Base-by-base conservation (phyloP, 2,329 filamentous ascomycete genomes). In the Aspergillus brunneoviolaceus region DNA sequence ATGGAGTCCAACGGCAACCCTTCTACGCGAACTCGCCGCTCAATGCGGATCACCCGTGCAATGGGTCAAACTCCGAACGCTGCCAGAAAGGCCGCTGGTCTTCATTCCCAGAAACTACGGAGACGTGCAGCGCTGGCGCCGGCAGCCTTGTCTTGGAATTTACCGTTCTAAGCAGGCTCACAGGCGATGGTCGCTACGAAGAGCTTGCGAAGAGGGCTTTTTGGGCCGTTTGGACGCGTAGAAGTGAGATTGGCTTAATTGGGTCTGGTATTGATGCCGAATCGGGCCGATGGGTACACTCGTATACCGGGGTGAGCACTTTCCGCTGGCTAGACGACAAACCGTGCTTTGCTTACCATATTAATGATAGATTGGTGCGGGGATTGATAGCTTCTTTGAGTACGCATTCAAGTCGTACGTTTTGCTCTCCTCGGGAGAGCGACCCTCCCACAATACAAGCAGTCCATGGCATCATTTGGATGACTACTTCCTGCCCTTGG, bases 331-430 rank as follows among this genome's bases (percentile, higher is more conserved):
- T 60, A 52, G 50, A 25, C 31, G 7, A 35, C 29, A 29, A 10
- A 16, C 39, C 23, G 21, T 5, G 27, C 23, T 31, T 55, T 25
- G 42, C 58, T 65, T 45, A 63, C 16, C 9, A 16, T 9, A 59
- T 64, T 29, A 59, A 64, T 49, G n/a, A 33, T n/a, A 81, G 79
- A 96, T 99, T 67, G 95, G 95, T 53, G 95, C 95, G 7, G 95
- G 95, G 45, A 92, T 96, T 70, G 95, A 99, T 78, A 97, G 93
- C 77, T 99, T 99, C 79, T 98, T 96, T 71, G 95, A 99, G 77
- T 99, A 99, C 76, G 93, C 95, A 3, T 84, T 98, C 69, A 99
- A 99, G 77, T 92, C 92, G 19, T 88, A 96, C 72, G 90, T 99
- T 61, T 78, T 99, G 25, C 85, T 98, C 23, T 96, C 94, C 2